These are phyloP conservation scores for Pseudonectria foliicola DNA, from an alignment of 2,329 filamentous ascomycete genomes.

Conservation along the genomic window DNA sequence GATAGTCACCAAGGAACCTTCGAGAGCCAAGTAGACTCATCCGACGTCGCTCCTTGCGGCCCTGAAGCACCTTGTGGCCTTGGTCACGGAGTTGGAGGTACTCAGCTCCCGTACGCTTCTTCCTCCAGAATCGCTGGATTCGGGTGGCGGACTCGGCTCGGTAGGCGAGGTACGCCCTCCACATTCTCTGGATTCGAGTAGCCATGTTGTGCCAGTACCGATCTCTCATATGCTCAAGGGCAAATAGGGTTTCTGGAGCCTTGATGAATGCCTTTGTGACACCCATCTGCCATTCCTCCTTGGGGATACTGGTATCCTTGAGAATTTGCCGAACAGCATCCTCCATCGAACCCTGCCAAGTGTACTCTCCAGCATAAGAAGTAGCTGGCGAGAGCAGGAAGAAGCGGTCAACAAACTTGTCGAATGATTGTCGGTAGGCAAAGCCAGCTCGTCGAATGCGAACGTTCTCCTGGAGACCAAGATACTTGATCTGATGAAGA, in stretches of 20 bases:
- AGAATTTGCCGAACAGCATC: slow-evolving; percentile 87
- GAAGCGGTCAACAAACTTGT: slow-evolving; percentile 97
- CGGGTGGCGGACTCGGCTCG: slow-evolving; percentile 85
- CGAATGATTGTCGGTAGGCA: slow-evolving; percentile 92
- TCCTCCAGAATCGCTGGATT: slow-evolving; percentile 93
- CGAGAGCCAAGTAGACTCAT: slow-evolving; percentile 89
- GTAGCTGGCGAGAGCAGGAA: slow-evolving; percentile 91
- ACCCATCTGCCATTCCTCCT: slow-evolving; percentile 95
- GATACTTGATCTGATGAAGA: slow-evolving; percentile 96
- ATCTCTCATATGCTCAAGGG: slow-evolving; percentile 94
- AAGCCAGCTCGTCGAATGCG: slow-evolving; percentile 94
- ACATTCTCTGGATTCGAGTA: slow-evolving; percentile 91
- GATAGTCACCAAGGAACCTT: slow-evolving; percentile 89
- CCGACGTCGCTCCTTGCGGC: slow-evolving; percentile 82
- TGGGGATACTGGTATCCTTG: slow-evolving; percentile 91
- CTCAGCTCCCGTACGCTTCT: slow-evolving; percentile 83
- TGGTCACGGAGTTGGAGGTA: slow-evolving; percentile 83
- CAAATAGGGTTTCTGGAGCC: slow-evolving; percentile 92
- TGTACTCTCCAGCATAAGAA: slow-evolving; percentile 95
- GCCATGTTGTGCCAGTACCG: slow-evolving; percentile 99
- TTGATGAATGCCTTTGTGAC: slow-evolving; percentile 98
- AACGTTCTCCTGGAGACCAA: slow-evolving; percentile 98
- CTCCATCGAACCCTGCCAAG: slow-evolving; percentile 83
- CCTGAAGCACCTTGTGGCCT: slow-evolving; percentile 73
- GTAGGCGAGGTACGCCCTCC: slow-evolving; percentile 92